Conservation (phyloP, 805 yeast species). For the Candida saitoana region DNA sequence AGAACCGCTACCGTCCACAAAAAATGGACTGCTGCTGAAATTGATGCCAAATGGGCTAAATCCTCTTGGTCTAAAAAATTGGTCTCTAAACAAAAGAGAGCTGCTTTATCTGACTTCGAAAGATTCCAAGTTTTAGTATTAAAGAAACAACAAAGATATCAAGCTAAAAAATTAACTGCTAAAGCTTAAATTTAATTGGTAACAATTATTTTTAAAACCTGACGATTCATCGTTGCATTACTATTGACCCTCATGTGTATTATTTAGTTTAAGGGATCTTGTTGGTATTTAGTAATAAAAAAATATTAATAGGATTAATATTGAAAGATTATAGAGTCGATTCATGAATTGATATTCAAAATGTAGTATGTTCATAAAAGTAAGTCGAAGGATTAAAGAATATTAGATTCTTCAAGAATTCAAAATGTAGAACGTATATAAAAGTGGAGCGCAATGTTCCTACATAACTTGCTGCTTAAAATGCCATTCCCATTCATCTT, state of each 20-base stretch:
- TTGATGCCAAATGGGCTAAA: constrained; percentile 86
- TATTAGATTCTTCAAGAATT: too few relatives aligned
- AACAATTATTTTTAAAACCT: constrained; percentile 10
- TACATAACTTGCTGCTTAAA: too few relatives aligned
- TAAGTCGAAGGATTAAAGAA: too few relatives aligned
- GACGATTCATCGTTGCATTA: background rate
- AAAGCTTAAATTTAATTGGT: constrained; percentile 63
- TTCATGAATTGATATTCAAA: too few relatives aligned
- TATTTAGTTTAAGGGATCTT: constrained; percentile 23
- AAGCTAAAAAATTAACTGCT: constrained; percentile 94
- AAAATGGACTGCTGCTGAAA: constrained; percentile 90
- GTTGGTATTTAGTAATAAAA: constrained; percentile 22
- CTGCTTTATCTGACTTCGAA: constrained; percentile 92
- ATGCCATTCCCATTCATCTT: too few relatives aligned
- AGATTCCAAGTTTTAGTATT: constrained; percentile 98
- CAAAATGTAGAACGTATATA: too few relatives aligned
- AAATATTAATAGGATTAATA: constrained; percentile 3
- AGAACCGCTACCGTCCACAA: constrained; percentile 80
- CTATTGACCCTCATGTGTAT: constrained; percentile 16
- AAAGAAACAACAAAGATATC: constrained; percentile 95
- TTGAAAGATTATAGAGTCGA: too few relatives aligned
- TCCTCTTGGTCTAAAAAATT: constrained; percentile 98
- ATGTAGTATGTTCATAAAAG: too few relatives aligned
- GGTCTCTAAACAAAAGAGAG: constrained; percentile 91
- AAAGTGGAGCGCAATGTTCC: too few relatives aligned